Evolutionary conservation across 2,329 filamentous ascomycete species (phyloP).

Genomic region (Madurella mycetomatis): DNA sequence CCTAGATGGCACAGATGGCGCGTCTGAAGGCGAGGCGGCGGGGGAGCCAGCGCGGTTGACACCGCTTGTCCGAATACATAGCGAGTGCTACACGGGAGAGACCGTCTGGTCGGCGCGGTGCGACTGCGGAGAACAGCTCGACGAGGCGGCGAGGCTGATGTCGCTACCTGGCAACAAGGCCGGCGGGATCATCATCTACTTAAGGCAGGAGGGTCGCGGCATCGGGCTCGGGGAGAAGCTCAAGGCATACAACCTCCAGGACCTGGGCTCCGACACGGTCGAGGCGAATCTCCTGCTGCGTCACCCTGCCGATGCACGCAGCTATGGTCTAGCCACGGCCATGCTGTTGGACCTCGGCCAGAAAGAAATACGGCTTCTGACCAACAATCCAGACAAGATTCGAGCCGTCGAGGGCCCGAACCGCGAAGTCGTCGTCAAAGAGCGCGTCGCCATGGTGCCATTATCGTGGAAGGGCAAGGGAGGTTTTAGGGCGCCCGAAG

Average conservation of each 20-base stretch:
- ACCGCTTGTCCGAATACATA: constrained; percentile 90
- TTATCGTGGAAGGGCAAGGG: constrained; percentile 83
- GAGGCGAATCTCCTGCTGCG: constrained; percentile 88
- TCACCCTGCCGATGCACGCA: constrained; percentile 90
- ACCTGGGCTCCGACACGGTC: constrained; percentile 94
- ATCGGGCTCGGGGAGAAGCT: constrained; percentile 94
- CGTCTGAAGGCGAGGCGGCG: background rate
- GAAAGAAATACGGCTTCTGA: constrained; percentile 73
- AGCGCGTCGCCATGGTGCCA: constrained; percentile 93
- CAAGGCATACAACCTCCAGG: constrained; percentile 96
- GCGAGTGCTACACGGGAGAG: constrained; percentile 97
- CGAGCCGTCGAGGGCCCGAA: constrained; percentile 88
- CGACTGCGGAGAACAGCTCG: constrained; percentile 95
- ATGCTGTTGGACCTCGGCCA: constrained; percentile 87
- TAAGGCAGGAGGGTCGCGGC: constrained; percentile 91
- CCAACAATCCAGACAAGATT: constrained; percentile 97
- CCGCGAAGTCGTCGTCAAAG: constrained; percentile 79
- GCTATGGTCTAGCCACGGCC: constrained; percentile 92
- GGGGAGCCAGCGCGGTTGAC: constrained; percentile 30
- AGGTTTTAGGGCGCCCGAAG: constrained; percentile 81
- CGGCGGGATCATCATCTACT: constrained; percentile 90
- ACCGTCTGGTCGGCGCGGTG: constrained; percentile 97
- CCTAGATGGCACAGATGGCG: constrained; percentile 9
- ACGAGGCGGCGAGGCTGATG: constrained; percentile 94
- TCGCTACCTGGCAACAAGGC: constrained; percentile 58